Conservation (phyloP, 2,329 filamentous ascomycete genomes). For the Verticillium tricorpus region DNA sequence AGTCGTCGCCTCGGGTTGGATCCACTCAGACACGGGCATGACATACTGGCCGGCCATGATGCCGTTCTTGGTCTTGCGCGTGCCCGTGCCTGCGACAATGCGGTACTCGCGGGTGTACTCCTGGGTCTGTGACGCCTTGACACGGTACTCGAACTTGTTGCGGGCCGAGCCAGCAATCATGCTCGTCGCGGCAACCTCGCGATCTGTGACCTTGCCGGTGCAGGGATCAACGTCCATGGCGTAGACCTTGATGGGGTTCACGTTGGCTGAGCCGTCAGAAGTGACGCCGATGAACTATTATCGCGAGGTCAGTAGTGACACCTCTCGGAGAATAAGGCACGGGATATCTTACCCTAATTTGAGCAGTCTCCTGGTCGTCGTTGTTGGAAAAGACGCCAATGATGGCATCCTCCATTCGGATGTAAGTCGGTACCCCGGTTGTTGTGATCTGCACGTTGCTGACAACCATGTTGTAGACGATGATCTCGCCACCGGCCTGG, state of each 20-base stretch:
- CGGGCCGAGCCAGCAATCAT: conserved; percentile 23
- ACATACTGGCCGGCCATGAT: conserved; percentile 36
- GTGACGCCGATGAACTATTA: conserved; percentile 30
- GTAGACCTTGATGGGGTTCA: conserved; percentile 25
- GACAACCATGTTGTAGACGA: conserved; percentile 29
- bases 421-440: conserved; percentile 28
- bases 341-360: conserved; percentile 15
- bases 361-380: conserved; percentile 28
- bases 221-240: conserved; percentile 37
- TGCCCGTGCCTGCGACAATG: conserved; percentile 26
- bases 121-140: conserved; percentile 18
- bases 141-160: conserved; percentile 33
- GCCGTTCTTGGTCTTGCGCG: conserved; percentile 28
- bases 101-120: conserved; percentile 36
- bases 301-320: background rate
- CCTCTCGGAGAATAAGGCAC: background rate
- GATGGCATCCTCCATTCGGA: conserved; percentile 35
- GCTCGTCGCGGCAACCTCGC: conserved; percentile 25
- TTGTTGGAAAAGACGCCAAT: conserved; percentile 30
- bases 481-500: conserved; percentile 23
- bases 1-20: conserved; percentile 33
- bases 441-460: conserved; percentile 32
- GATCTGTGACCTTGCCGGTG: conserved; percentile 30
- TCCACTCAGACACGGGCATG: conserved; percentile 35
- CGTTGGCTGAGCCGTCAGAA: conserved; percentile 22